Evolutionary conservation across 208 protist species (phyloP).

Genomic region (Trypanosoma vivax): DNA sequence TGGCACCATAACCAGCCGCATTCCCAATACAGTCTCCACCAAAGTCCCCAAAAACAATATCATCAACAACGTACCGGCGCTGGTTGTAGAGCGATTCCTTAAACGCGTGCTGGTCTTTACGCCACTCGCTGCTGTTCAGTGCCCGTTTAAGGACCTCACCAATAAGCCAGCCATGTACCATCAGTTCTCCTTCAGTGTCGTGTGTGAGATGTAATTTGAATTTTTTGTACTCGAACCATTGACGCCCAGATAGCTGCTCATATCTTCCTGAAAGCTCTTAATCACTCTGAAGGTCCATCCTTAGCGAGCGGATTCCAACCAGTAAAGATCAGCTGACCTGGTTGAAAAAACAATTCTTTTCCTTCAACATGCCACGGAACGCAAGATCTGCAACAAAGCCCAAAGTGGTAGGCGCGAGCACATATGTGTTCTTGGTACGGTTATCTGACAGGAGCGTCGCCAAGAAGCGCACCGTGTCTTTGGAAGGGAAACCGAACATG

Average conservation of each 20-base stretch:
- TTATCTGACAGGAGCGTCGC: slow-evolving; percentile 11
- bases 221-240: slow-evolving; percentile 1
- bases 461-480: neutral
- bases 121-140: neutral
- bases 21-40: slow-evolving; percentile 9
- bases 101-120: slow-evolving; percentile 1
- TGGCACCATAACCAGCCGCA: neutral
- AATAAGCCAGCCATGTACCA: neutral
- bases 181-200: slow-evolving; percentile 16
- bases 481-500: neutral
- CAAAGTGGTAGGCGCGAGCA: neutral
- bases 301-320: slow-evolving; percentile 18
- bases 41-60: slow-evolving; percentile 21
- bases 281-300: slow-evolving; percentile 14
- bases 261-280: slow-evolving; percentile 15
- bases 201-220: slow-evolving; percentile 9
- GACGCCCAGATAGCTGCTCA: slow-evolving; percentile 13
- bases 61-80: slow-evolving; percentile 15
- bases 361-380: neutral
- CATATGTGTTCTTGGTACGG: slow-evolving; percentile 1
- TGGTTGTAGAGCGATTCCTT: slow-evolving; percentile 17
- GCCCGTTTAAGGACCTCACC: neutral
- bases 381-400: neutral
- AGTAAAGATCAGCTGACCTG: slow-evolving; percentile 16
- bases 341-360: neutral